Base-by-base conservation (phyloP, 176 grass and related monocot species). In the Hyparrhenia diplandra region DNA sequence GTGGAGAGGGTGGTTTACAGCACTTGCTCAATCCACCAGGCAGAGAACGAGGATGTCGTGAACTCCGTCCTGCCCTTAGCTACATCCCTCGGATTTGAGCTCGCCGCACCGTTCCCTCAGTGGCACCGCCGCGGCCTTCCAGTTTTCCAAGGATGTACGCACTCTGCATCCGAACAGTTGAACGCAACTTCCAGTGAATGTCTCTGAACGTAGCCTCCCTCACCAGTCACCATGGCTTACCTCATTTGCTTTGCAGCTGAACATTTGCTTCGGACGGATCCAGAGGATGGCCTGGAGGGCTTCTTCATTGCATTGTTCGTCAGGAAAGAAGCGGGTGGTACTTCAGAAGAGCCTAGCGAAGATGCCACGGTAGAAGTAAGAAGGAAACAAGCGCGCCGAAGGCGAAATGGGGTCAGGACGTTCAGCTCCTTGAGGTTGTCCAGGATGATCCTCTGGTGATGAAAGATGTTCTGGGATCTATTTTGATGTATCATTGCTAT, bases 221-320 rank as follows among this genome's bases (percentile, higher is more conserved):
- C n/a, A n/a, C n/a, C n/a, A n/a, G n/a, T n/a, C n/a, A n/a, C n/a
- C n/a, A 32, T 59, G 20, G 49, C 0, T 81, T 36, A 4, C 46
- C 16, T 80, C 2, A 0, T 67, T 82, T 37, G 58, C 86, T 77
- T 79, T 31, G 47, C 90, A 98, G 95, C 92, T 31, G 81, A 94
- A 32, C 77, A 87, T 85, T 65, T 98, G 77, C 86, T 98, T 24
- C 83, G 95, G 40, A 98, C 95, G 1, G 84, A 98, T 40, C 95
- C 90, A 1, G 81, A 83, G 47, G 95, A 98, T 10, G 90, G 66
- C 23, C 78, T 94, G 13, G 95, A 98, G 75, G 95, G 95, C 37
- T 98, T 95, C 88, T 98, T 95, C 84, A 91, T 98, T 37, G 67
- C 90, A 17, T 86, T 95, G 55, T 98, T 98, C 34, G 88, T 98